A percentile compares a stretch with the other conserved stretches of the same genome.
These are phyloP conservation scores for Fusarium pininemorale DNA, from an alignment of 2,329 filamentous ascomycete species.

Conservation along the genomic window DNA sequence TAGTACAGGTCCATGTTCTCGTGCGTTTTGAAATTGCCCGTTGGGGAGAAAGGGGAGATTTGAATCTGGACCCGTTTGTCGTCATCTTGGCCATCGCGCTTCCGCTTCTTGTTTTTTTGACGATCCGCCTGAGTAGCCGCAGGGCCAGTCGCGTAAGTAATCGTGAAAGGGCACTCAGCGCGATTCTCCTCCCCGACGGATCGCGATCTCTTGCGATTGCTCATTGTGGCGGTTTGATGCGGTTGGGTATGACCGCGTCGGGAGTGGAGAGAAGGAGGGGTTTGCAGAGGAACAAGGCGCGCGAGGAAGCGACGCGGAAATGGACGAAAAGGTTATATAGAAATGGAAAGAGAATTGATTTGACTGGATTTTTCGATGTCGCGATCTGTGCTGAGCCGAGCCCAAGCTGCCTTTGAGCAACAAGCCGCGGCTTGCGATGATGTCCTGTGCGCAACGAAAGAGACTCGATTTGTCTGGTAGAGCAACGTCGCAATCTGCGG, in stretches of 20 bases:
- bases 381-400: slow-evolving; percentile 38
- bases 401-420: slow-evolving; percentile 44
- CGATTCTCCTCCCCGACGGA: slow-evolving; percentile 59
- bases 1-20: slow-evolving; percentile 66
- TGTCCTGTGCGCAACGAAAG: slow-evolving; percentile 43
- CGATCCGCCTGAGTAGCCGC: slow-evolving; percentile 46
- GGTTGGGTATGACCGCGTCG: slow-evolving; percentile 40
- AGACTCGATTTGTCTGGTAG: slow-evolving; percentile 38
- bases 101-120: slow-evolving; percentile 58
- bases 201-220: slow-evolving; percentile 62
- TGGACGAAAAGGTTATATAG: neutral
- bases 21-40: slow-evolving; percentile 63
- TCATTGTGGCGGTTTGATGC: slow-evolving; percentile 40
- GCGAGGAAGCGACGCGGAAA: slow-evolving; percentile 8
- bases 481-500: slow-evolving; percentile 43
- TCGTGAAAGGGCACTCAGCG: slow-evolving; percentile 65
- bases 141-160: slow-evolving; percentile 47
- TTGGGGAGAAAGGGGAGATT: slow-evolving; percentile 62
- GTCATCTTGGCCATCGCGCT: slow-evolving; percentile 58
- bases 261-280: slow-evolving; percentile 41
- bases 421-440: slow-evolving; percentile 44
- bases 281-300: slow-evolving; percentile 36
- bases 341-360: slow-evolving; percentile 1
- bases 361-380: slow-evolving; percentile 19
- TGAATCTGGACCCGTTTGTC: slow-evolving; percentile 59